Conservation (phyloP, 2,329 filamentous ascomycete genomes). For the Colletotrichum sp. region DNA sequence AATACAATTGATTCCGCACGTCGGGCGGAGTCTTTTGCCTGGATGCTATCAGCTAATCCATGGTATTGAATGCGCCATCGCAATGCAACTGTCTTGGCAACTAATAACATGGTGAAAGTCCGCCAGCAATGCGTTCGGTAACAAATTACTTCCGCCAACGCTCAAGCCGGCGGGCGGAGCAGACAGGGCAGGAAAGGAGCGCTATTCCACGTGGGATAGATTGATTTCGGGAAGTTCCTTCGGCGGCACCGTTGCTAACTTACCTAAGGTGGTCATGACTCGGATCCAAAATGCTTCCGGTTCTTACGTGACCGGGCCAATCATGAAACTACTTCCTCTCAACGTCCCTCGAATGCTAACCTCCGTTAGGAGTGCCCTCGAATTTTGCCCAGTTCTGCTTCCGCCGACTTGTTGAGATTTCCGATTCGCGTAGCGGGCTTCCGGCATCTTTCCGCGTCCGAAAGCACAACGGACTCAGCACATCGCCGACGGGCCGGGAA, state of each 20-base stretch:
- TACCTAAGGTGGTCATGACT: background rate
- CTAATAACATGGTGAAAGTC: background rate
- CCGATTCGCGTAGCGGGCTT: background rate
- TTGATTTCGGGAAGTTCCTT: slow-evolving; percentile 9
- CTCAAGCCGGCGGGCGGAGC: background rate
- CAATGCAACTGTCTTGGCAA: background rate
- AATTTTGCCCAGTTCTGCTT: background rate
- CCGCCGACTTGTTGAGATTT: background rate
- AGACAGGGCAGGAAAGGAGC: background rate
- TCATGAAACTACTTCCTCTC: slow-evolving; percentile 11
- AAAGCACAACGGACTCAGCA: background rate
- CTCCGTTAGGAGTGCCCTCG: background rate
- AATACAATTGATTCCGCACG: background rate
- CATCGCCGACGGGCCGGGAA: background rate
- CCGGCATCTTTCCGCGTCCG: slow-evolving; percentile 1
- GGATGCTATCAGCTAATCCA: background rate
- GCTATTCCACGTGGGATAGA: background rate
- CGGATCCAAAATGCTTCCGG: slow-evolving; percentile 15
- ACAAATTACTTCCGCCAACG: background rate
- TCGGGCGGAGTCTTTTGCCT: background rate
- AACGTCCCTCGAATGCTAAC: background rate
- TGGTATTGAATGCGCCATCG: background rate
- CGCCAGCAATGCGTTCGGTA: background rate
- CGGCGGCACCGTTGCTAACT: background rate
- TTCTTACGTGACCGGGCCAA: slow-evolving; percentile 14